These are phyloP conservation scores for Fistulina hepatica DNA, from an alignment of 1,284 basidiomycete species.

Conservation along the genomic window DNA sequence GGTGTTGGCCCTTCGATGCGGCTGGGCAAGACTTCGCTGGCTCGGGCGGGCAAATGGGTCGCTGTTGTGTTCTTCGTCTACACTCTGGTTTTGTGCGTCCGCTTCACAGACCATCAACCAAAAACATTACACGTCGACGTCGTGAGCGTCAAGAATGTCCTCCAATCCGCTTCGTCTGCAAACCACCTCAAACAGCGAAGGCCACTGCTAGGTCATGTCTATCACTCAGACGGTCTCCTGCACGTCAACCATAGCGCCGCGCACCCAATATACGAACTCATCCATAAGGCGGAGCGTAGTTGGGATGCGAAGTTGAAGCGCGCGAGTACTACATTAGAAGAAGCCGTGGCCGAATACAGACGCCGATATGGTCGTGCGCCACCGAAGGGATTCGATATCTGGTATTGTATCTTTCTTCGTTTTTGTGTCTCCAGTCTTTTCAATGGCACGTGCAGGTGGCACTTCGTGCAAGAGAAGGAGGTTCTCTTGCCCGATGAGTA, in stretches of 20 bases:
- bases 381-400: slow-evolving; percentile 46
- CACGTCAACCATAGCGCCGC: slow-evolving; percentile 25
- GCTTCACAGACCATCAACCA: too few species aligned
- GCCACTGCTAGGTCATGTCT: too few species aligned
- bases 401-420: slow-evolving; percentile 20
- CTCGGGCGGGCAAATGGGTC: too few species aligned
- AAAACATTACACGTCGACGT: too few species aligned
- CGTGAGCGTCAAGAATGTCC: too few species aligned
- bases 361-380: slow-evolving; percentile 33
- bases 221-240: slow-evolving; percentile 26
- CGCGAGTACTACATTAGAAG: slow-evolving; percentile 44
- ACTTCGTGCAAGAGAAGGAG: slow-evolving; percentile 39
- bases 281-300: slow-evolving; percentile 31
- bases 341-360: slow-evolving; percentile 49
- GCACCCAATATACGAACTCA: slow-evolving; percentile 46
- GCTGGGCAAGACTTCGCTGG: too few species aligned
- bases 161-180: too few species aligned
- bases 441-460: slow-evolving; percentile 52
- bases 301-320: slow-evolving; percentile 40
- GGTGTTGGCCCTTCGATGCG: too few species aligned
- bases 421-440: neutral
- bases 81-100: too few species aligned
- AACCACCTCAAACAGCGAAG: too few species aligned
- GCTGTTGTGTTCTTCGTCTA: too few species aligned
- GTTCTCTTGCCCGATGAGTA: slow-evolving; percentile 58